phyloP scores from a whole-genome alignment of 2,329 filamentous ascomycete genomes.

The Hypoxylon sp. region DNA sequence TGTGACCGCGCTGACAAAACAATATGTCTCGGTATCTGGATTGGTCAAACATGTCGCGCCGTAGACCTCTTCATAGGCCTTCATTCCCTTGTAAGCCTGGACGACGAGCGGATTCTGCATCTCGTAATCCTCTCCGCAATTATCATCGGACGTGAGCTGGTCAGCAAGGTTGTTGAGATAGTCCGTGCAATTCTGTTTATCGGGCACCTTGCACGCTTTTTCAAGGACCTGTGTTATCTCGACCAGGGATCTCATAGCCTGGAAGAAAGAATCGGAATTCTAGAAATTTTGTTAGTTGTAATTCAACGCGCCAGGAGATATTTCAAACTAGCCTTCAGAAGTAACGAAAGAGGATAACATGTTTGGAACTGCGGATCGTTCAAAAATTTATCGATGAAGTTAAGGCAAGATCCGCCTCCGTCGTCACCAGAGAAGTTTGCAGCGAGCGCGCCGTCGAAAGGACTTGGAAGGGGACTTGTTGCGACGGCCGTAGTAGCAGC shows the following conservation, averaged over 20 bases:
- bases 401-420: slow-evolving; percentile 68
- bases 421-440: slow-evolving; percentile 71
- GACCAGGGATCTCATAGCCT: slow-evolving; percentile 78
- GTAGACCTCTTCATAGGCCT: slow-evolving; percentile 84
- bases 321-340: slow-evolving; percentile 76
- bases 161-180: slow-evolving; percentile 76
- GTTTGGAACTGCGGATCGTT: slow-evolving; percentile 74
- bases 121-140: slow-evolving; percentile 80
- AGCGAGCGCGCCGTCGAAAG: slow-evolving; percentile 76
- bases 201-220: slow-evolving; percentile 76
- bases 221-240: slow-evolving; percentile 84
- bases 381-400: slow-evolving; percentile 78
- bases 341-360: slow-evolving; percentile 87
- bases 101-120: slow-evolving; percentile 77
- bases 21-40: slow-evolving; percentile 76
- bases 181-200: slow-evolving; percentile 74
- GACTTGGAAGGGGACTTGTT: slow-evolving; percentile 67
- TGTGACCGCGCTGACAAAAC: slow-evolving; percentile 86
- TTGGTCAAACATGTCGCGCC: slow-evolving; percentile 84
- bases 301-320: background rate
- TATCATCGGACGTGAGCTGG: slow-evolving; percentile 71
- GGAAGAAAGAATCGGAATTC: slow-evolving; percentile 89
- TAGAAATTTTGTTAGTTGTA: slow-evolving; percentile 57
- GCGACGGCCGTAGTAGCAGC: slow-evolving; percentile 52
- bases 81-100: slow-evolving; percentile 81